Percentiles rank a stretch among this genome's conserved stretches.
Conservation (phyloP, 441 rosid genomes). For the Populus hybrid region DNA sequence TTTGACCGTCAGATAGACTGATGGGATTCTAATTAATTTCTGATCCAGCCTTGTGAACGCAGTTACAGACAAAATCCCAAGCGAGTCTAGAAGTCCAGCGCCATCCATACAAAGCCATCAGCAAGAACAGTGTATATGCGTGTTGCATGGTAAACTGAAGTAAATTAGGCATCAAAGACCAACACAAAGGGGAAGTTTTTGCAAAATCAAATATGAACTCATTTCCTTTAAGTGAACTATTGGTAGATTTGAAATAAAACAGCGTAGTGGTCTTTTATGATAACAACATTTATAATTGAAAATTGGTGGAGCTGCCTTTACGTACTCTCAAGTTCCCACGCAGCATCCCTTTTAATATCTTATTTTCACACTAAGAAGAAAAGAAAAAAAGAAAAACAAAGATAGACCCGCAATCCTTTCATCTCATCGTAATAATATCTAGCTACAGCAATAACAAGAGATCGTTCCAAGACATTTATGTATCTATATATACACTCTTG, state of each 20-base stretch:
- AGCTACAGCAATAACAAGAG: background rate
- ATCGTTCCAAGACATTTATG: conserved; percentile 15
- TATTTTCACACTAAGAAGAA: background rate
- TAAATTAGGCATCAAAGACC: background rate
- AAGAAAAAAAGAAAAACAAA: too few relatives aligned
- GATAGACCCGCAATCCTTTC: too few relatives aligned
- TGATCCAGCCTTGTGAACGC: background rate
- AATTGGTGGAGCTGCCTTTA: background rate
- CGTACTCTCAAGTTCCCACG: background rate
- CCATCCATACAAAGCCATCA: background rate
- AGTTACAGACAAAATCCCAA: background rate
- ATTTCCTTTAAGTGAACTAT: background rate
- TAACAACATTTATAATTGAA: background rate
- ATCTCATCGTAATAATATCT: too few relatives aligned
- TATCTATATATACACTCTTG: too few relatives aligned
- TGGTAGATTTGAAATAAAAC: background rate
- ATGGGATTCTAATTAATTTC: background rate
- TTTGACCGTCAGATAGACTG: background rate
- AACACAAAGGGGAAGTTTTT: too few relatives aligned
- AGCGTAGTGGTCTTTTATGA: background rate
- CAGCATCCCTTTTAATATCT: background rate
- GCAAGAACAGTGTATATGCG: background rate
- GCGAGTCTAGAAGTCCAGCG: too few relatives aligned
- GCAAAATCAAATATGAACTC: background rate
- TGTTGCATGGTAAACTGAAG: background rate